Evolutionary conservation across 163 green algal species (phyloP), one percentile per base, ranked within the genome.

Genomic region (Coccomyxa subellipsoidea): DNA sequence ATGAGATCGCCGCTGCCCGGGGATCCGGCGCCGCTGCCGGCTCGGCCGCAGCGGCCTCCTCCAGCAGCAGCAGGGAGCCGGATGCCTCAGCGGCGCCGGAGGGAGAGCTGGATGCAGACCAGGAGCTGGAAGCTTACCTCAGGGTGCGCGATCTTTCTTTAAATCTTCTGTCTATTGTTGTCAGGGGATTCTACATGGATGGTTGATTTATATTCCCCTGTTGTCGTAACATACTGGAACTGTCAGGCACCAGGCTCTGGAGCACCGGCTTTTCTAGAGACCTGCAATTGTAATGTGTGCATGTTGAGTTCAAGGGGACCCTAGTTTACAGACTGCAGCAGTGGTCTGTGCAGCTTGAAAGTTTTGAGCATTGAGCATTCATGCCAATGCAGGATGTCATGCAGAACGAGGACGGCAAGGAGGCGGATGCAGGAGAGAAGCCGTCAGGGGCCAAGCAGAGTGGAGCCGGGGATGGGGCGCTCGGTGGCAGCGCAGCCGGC

Each of bases 111-210:
- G 75, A 69, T 29, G 32, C 31, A 18, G 75, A 80, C 29, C 37
- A 59, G 37, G 75, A 80, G 37, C 10, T 80, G 1, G 75, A 80
- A 32, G 75, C 75, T 32, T 80, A 80, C 75, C 75, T 80, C 21
- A 38, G 34, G 31, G 66, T 73, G 66, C 27, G 66, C 18, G 12
- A 12, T 18, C 47, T 66, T 66, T 29, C 18, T 18, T 18, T 18
- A 29, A 18, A 29, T 66, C 47, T 29, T 66, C 12, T 18, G 47
- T 66, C 18, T 12, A 66, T 12, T 29, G 12, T 66, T 66, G 47
- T 18, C 47, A 66, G 47, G 18, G n/a, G n/a, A 18, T 66, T 66
- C 12, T 18, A 66, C 12, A 66, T 66, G 47, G 47, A 12, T 66
- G 47, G 47, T 18, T 66, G 47, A 66, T 66, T 66, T 53, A n/a